A percentile compares a stretch with the other conserved stretches of the same genome.
phyloP scores from a whole-genome alignment of 208 protist genomes.

The Novymonas esmeraldas region DNA sequence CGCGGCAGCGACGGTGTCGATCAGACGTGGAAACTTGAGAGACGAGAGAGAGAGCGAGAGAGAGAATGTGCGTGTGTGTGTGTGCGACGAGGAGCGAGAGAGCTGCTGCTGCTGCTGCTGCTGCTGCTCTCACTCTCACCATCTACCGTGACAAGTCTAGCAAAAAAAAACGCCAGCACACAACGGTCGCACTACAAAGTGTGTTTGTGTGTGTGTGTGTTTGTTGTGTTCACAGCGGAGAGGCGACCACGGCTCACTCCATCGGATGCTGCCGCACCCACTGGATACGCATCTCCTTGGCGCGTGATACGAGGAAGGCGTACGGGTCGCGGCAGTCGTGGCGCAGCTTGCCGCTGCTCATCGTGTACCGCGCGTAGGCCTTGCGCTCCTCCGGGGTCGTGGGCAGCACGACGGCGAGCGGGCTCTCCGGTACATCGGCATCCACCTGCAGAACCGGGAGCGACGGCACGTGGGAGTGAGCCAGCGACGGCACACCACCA shows the following conservation, averaged over 20 bases:
- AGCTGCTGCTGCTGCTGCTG: slow-evolving; percentile 3
- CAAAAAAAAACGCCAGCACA: neutral
- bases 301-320: slow-evolving; percentile 57
- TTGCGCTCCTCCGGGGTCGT: slow-evolving; percentile 46
- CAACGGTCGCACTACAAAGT: too few species aligned
- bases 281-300: slow-evolving; percentile 40
- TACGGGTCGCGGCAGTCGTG: slow-evolving; percentile 80
- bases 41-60: too few species aligned
- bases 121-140: slow-evolving; percentile 3
- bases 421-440: slow-evolving; percentile 10
- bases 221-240: too few species aligned
- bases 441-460: slow-evolving; percentile 26
- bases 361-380: slow-evolving; percentile 59
- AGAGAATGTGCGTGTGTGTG: neutral
- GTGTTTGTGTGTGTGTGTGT: neutral
- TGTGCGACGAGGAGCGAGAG: neutral
- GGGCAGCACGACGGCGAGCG: slow-evolving; percentile 8
- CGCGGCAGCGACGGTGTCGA: neutral
- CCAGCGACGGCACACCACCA: slow-evolving; percentile 18
- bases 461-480: slow-evolving; percentile 24
- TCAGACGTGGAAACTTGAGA: too few species aligned
- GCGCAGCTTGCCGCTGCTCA: slow-evolving; percentile 82
- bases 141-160: too few species aligned
- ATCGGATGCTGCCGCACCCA: slow-evolving; percentile 30
- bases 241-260: neutral